These are phyloP conservation scores for Asterionellopsis glacialis DNA, from an alignment of 108 stramenopile genomes.

Conservation along the genomic window DNA sequence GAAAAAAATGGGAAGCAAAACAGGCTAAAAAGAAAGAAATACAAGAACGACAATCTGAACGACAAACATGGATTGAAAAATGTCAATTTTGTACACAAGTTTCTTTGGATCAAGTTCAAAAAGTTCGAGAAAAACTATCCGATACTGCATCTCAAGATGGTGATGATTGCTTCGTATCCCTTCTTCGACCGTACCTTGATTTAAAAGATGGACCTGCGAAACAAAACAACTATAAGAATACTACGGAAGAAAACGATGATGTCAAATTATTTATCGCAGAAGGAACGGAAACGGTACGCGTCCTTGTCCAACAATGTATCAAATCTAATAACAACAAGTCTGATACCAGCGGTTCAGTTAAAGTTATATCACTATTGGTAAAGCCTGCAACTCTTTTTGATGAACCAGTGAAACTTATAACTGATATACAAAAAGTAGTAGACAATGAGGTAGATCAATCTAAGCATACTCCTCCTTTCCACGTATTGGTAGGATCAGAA, in stretches of 20 bases:
- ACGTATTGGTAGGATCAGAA: conserved; percentile 54
- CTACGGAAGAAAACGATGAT: conserved; percentile 4
- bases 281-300: conserved; percentile 66
- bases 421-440: conserved; percentile 4
- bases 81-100: conserved; percentile 14
- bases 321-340: not conserved
- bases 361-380: conserved; percentile 47
- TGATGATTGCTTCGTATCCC: not conserved
- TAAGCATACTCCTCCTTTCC: conserved; percentile 28
- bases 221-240: conserved; percentile 4
- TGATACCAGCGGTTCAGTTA: conserved; percentile 13
- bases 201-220: conserved; percentile 17
- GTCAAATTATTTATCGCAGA: conserved; percentile 56
- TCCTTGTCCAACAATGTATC: conserved; percentile 56
- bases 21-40: conserved; percentile 13
- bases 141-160: too few relatives aligned
- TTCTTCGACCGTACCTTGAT: conserved; percentile 22
- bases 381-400: conserved; percentile 59
- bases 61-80: conserved; percentile 22
- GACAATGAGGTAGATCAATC: not conserved
- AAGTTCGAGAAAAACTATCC: not conserved
- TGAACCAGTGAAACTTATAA: conserved; percentile 22
- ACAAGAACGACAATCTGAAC: not conserved
- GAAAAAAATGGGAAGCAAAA: conserved; percentile 29
- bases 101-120: conserved; percentile 10